These are phyloP conservation scores for Aristolochia fimbriata DNA, from an alignment of 164 flowering plant genomes.

Conservation along the genomic window DNA sequence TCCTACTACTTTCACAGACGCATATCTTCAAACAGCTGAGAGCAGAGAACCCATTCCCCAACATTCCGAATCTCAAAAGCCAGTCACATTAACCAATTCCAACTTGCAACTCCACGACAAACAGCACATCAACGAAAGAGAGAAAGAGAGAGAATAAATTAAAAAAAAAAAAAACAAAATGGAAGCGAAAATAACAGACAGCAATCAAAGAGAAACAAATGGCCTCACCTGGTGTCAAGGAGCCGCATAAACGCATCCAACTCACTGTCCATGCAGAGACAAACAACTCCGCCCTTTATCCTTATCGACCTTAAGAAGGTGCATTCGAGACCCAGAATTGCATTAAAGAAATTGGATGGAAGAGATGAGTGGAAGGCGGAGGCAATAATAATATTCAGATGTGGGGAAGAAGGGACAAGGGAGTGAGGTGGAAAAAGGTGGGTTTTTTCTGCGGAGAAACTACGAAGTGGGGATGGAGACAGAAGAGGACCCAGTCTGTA, in stretches of 20 bases:
- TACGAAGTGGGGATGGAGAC: background rate
- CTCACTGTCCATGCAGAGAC: too few relatives aligned
- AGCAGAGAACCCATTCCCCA: background rate
- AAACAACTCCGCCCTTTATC: too few relatives aligned
- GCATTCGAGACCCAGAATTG: background rate
- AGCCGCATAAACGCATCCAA: background rate
- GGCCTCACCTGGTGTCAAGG: background rate
- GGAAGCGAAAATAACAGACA: background rate
- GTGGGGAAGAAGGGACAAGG: background rate
- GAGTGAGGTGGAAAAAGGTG: background rate
- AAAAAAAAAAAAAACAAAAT: background rate
- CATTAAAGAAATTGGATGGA: background rate
- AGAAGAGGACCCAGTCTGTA: background rate
- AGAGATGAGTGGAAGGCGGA: background rate
- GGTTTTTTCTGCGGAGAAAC: background rate
- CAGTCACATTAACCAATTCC: background rate
- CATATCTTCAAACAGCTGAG: too few relatives aligned
- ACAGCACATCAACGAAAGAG: background rate
- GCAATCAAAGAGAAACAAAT: background rate
- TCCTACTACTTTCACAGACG: background rate
- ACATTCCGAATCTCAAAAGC: slow-evolving; percentile 3
- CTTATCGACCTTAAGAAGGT: too few relatives aligned
- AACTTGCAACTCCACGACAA: background rate
- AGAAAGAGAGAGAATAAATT: background rate
- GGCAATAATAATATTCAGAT: background rate